Conservation (phyloP, 352 stramenopile species). For the Phytophthora colocasiae region DNA sequence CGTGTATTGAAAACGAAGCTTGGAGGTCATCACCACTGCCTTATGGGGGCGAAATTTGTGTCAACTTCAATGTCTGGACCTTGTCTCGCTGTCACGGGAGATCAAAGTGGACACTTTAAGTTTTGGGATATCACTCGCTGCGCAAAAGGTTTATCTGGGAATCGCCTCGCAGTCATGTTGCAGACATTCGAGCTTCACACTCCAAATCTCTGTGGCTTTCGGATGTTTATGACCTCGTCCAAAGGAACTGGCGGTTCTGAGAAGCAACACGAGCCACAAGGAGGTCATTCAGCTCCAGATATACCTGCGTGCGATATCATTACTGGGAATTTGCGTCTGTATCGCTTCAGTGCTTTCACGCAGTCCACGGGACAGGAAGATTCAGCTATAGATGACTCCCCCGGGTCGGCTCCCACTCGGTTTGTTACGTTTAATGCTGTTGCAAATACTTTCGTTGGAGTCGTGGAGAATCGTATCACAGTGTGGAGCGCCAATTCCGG, state of each 20-base stretch:
- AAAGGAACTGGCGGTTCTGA: constrained; percentile 14
- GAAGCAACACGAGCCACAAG: constrained; percentile 24
- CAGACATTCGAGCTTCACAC: constrained; percentile 63
- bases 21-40: constrained; percentile 67
- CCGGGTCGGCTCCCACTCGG: constrained; percentile 34
- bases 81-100: constrained; percentile 67
- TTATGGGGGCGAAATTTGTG: constrained; percentile 76
- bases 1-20: constrained; percentile 60
- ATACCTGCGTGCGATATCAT: constrained; percentile 55
- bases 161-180: constrained; percentile 39
- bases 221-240: constrained; percentile 43
- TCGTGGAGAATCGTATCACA: constrained; percentile 62
- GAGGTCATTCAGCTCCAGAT: constrained; percentile 13
- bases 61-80: constrained; percentile 32
- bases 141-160: constrained; percentile 47
- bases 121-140: constrained; percentile 80
- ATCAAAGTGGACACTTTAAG: constrained; percentile 78
- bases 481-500: constrained; percentile 78
- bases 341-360: constrained; percentile 56
- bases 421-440: constrained; percentile 67
- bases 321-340: constrained; percentile 59
- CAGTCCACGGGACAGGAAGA: constrained; percentile 33
- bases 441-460: constrained; percentile 67
- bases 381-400: constrained; percentile 28
- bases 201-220: constrained; percentile 53